These are phyloP conservation scores for Aspergillus transmontanensis DNA, from an alignment of 2,329 filamentous ascomycete genomes.

Conservation along the genomic window DNA sequence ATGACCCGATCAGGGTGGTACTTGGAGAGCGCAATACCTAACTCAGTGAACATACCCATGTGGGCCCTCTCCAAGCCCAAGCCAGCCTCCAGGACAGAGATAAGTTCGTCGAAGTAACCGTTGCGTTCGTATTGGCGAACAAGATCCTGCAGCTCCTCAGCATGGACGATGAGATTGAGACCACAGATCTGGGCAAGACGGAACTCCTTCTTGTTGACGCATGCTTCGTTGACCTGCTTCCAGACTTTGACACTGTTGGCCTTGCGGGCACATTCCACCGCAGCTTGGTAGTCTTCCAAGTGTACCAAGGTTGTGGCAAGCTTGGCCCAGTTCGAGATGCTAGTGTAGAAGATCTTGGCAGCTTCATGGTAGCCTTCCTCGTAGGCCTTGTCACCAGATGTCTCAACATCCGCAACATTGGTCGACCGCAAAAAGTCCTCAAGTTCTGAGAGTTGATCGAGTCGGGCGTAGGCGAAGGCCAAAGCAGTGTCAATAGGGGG, in stretches of 20 bases:
- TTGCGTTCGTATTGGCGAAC: constrained; percentile 97
- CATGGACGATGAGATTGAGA: constrained; percentile 95
- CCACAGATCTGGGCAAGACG: constrained; percentile 97
- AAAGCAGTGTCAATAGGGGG: constrained; percentile 90
- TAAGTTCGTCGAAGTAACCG: constrained; percentile 98
- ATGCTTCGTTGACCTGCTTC: constrained; percentile 97
- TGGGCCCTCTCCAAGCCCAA: constrained; percentile 89
- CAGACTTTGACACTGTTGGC: constrained; percentile 99
- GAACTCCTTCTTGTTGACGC: constrained; percentile 98
- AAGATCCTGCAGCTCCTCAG: constrained; percentile 88
- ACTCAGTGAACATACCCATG: constrained; percentile 95
- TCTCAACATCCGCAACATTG: constrained; percentile 94
- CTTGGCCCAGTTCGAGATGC: constrained; percentile 99
- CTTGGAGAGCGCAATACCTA: constrained; percentile 89
- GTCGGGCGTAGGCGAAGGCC: constrained; percentile 89
- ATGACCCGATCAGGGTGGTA: constrained; percentile 95
- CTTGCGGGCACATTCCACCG: constrained; percentile 96
- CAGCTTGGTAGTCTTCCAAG: constrained; percentile 93
- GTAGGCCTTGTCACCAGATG: constrained; percentile 97
- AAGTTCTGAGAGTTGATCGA: constrained; percentile 87
- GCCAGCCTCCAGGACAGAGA: constrained; percentile 89
- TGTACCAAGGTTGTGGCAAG: constrained; percentile 97
- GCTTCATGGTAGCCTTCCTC: constrained; percentile 92
- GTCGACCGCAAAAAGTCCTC: constrained; percentile 93
- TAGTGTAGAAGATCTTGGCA: constrained; percentile 97